Conservation (phyloP, 73 alveolate genomes). For the Paramecium octaurelia region DNA sequence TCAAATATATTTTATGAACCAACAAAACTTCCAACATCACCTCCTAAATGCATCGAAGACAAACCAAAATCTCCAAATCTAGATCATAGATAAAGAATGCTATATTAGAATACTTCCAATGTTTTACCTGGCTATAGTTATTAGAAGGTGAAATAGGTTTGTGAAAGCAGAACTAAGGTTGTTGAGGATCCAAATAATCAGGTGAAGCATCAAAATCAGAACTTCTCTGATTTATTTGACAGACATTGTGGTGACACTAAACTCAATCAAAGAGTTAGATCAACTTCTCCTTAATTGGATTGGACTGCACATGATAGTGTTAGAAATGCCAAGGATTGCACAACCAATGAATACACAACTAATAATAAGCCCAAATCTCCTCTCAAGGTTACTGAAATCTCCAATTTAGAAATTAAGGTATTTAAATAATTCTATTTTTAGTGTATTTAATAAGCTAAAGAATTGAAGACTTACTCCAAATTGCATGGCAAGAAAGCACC, state of each 20-base stretch:
- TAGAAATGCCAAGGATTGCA: background rate
- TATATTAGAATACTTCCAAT: background rate
- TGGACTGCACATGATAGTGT: background rate
- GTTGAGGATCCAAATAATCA: background rate
- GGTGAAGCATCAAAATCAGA: background rate
- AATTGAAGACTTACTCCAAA: background rate
- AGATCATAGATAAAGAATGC: slow-evolving; percentile 37
- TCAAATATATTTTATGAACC: slow-evolving; percentile 33
- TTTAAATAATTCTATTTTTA: background rate
- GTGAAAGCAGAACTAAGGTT: background rate
- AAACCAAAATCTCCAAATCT: background rate
- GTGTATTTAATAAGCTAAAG: background rate
- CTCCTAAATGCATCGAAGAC: background rate
- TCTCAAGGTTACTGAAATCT: background rate
- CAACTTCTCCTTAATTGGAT: background rate
- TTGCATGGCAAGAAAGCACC: background rate
- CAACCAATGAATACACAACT: background rate
- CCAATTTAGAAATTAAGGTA: background rate
- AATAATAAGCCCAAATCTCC: background rate
- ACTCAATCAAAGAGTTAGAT: background rate
- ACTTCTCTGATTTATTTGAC: background rate
- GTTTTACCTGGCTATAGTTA: background rate
- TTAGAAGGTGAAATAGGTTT: background rate
- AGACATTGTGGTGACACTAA: background rate
- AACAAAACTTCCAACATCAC: background rate